Percentiles rank a stretch among this genome's conserved stretches.
Conservation (phyloP, 2,329 filamentous ascomycete species). For the Alternaria conjuncta region DNA sequence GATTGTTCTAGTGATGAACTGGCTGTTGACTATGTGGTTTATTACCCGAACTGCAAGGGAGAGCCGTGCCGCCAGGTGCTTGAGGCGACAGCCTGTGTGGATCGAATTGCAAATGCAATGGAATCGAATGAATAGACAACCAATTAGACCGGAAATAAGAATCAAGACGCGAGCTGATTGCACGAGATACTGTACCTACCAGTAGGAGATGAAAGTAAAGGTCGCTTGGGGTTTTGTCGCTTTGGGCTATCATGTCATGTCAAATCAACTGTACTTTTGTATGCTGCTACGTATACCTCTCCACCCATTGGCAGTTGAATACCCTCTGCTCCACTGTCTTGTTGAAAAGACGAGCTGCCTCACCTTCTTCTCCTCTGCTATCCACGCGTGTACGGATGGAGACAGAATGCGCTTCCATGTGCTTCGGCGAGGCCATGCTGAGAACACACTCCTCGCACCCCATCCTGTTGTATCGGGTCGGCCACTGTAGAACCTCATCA, state of each 20-base stretch:
- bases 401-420: not conserved
- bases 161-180: not conserved
- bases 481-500: not conserved
- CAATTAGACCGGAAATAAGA: not conserved
- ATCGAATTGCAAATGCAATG: not conserved
- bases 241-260: conserved; percentile 18
- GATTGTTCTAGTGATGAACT: not conserved
- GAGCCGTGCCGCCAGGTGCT: not conserved
- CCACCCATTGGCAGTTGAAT: conserved; percentile 16
- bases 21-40: not conserved
- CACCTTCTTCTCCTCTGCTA: not conserved
- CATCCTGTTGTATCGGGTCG: not conserved
- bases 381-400: not conserved
- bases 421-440: not conserved
- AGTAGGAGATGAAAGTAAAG: not conserved
- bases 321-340: conserved; percentile 10
- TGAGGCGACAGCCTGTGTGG: not conserved
- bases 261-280: conserved; percentile 17
- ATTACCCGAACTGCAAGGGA: not conserved
- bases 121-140: not conserved
- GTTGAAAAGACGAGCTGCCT: conserved; percentile 13
- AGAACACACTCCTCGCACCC: not conserved
- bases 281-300: conserved; percentile 9
- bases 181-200: not conserved
- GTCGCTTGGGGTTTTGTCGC: conserved; percentile 23